Conservation (phyloP, 768 basidiomycete species). For the Suillus plorans region DNA sequence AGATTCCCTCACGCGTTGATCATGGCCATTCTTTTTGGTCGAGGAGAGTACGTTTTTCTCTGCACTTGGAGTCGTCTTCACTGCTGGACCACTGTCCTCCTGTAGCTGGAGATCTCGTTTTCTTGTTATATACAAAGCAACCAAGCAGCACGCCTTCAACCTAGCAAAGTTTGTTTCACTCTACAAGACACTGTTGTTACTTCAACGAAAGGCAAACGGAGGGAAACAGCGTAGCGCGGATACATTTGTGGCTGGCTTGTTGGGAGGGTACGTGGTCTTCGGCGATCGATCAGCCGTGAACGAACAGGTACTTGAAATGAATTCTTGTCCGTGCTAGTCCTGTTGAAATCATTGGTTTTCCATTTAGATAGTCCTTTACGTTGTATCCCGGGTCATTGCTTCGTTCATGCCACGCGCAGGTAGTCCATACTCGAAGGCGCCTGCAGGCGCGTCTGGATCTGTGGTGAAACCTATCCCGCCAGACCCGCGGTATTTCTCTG, state of each 20-base stretch:
- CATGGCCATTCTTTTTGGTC: slow-evolving; percentile 93
- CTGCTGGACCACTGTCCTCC: slow-evolving; percentile 9
- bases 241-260: slow-evolving; percentile 88
- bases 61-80: slow-evolving; percentile 8
- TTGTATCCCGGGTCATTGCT: slow-evolving; percentile 88
- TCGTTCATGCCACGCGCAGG: slow-evolving; percentile 85
- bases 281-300: slow-evolving; percentile 86
- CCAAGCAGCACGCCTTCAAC: slow-evolving; percentile 88
- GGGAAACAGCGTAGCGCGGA: slow-evolving; percentile 83
- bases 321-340: slow-evolving; percentile 1
- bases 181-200: slow-evolving; percentile 83
- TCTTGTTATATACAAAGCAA: slow-evolving; percentile 73
- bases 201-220: slow-evolving; percentile 79
- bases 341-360: slow-evolving; percentile 8
- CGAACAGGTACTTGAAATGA: slow-evolving; percentile 64
- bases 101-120: slow-evolving; percentile 71
- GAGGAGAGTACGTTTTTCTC: slow-evolving; percentile 71
- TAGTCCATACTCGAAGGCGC: slow-evolving; percentile 48
- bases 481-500: slow-evolving; percentile 77
- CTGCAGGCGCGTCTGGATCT: slow-evolving; percentile 40
- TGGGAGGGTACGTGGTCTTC: slow-evolving; percentile 90
- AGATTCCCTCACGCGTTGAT: slow-evolving; percentile 95
- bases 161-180: slow-evolving; percentile 92
- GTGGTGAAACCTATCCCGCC: slow-evolving; percentile 75
- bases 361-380: slow-evolving; percentile 90